These are phyloP conservation scores for Phoma sp. DNA, from an alignment of 2,329 filamentous ascomycete genomes.

Conservation along the genomic window DNA sequence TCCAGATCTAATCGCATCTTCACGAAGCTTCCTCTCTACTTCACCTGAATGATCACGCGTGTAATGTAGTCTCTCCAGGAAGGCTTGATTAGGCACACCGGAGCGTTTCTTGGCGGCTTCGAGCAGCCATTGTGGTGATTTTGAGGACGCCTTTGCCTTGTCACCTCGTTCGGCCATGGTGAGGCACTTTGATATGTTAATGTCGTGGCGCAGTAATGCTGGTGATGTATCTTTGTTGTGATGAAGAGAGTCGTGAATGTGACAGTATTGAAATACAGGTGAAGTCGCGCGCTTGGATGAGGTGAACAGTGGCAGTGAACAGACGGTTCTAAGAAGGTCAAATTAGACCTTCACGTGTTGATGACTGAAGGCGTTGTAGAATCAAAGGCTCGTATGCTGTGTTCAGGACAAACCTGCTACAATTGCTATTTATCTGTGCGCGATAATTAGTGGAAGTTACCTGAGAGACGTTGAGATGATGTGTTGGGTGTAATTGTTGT, in stretches of 20 bases:
- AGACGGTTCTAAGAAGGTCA: background rate
- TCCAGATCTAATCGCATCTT: background rate
- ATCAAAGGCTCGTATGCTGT: background rate
- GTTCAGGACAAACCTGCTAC: background rate
- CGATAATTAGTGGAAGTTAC: no score
- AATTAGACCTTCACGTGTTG: background rate
- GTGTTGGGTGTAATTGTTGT: no score
- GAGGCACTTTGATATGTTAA: background rate
- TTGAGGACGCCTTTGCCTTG: background rate
- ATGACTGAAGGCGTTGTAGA: background rate
- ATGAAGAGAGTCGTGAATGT: background rate
- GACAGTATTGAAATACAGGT: background rate
- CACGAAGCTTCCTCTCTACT: background rate
- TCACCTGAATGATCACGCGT: background rate
- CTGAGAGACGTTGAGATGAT: background rate
- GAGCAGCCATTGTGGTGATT: conserved; percentile 3
- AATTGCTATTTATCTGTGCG: background rate
- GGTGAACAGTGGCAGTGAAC: background rate
- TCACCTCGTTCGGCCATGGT: background rate
- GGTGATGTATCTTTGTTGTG: background rate
- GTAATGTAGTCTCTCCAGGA: background rate
- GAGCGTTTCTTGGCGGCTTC: conserved; percentile 5
- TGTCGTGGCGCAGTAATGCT: background rate
- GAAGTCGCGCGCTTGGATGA: no score
- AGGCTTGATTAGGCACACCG: background rate